Conservation (phyloP, 2,329 filamentous ascomycete genomes). For the Leptographium radiaticola region DNA sequence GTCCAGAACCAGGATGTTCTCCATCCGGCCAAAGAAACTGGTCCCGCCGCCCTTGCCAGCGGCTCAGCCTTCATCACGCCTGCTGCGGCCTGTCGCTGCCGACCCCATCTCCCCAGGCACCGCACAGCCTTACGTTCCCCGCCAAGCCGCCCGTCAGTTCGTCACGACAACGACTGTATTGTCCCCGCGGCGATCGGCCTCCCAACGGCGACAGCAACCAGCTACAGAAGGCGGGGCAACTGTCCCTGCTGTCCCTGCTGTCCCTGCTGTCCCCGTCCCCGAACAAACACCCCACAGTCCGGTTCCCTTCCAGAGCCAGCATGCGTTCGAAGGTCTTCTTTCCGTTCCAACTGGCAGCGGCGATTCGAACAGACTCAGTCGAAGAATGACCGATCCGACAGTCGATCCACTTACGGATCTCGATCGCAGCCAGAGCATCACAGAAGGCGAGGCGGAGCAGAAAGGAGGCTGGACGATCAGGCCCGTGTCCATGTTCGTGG, state of each 20-base stretch:
- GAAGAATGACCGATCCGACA: too few relatives aligned
- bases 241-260: neutral
- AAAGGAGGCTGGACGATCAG: neutral
- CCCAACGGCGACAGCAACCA: neutral
- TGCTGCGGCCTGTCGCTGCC: neutral
- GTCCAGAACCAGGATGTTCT: neutral
- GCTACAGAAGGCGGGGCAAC: too few relatives aligned
- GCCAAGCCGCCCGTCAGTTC: neutral
- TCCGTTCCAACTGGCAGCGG: neutral
- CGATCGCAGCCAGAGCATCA: neutral
- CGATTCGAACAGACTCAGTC: neutral
- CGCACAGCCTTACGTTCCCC: neutral
- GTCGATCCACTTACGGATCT: too few relatives aligned
- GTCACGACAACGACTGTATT: neutral
- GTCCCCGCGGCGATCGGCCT: neutral
- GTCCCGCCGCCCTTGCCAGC: neutral
- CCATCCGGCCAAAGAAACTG: too few relatives aligned
- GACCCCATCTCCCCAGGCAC: neutral
- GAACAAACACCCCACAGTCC: neutral
- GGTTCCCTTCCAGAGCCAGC: neutral
- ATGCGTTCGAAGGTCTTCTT: neutral
- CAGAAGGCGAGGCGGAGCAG: neutral
- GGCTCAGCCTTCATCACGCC: neutral
- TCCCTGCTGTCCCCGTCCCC: neutral
- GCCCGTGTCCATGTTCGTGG: neutral